Evolutionary conservation across 2,329 filamentous ascomycete species (phyloP).

Genomic region (Dactylonectria macrodidyma): DNA sequence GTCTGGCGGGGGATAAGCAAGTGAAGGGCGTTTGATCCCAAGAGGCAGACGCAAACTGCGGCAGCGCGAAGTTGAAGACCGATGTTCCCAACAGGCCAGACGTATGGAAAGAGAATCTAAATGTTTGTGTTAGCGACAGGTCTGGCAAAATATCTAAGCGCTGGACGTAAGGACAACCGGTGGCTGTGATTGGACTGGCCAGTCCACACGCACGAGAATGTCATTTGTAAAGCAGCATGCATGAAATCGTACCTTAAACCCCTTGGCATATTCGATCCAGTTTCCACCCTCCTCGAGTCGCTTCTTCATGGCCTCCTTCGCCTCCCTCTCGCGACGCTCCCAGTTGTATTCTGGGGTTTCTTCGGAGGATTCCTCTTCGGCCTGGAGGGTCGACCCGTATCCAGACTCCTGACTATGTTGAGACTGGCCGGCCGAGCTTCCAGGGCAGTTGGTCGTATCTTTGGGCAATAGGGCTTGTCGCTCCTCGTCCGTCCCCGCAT

Average conservation of each 20-base stretch:
- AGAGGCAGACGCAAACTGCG: conserved; percentile 76
- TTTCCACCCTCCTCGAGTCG: conserved; percentile 81
- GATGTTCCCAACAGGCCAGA: conserved; percentile 81
- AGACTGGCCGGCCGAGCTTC: conserved; percentile 40
- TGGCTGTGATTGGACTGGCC: background rate
- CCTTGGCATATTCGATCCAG: conserved; percentile 83
- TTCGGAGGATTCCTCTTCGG: conserved; percentile 55
- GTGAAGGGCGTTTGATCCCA: conserved; percentile 81
- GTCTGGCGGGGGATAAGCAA: conserved; percentile 86
- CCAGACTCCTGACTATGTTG: conserved; percentile 46
- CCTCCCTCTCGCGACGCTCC: conserved; percentile 67
- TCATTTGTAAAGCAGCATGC: background rate
- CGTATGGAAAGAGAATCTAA: conserved; percentile 82
- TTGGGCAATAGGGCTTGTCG: conserved; percentile 69
- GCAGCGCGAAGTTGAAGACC: conserved; percentile 77
- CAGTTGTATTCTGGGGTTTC: conserved; percentile 67
- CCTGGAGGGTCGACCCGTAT: conserved; percentile 60
- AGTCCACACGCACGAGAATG: background rate
- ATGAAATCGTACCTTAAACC: conserved; percentile 70
- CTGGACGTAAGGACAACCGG: background rate
- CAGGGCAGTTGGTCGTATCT: conserved; percentile 36
- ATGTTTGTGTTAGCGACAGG: background rate
- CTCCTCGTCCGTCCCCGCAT: conserved; percentile 66
- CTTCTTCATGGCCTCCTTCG: conserved; percentile 74
- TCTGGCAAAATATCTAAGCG: background rate